Percentiles rank a stretch among this genome's conserved stretches.
Conservation (phyloP, 2,329 filamentous ascomycete genomes). For the Cladosporium colombiae region DNA sequence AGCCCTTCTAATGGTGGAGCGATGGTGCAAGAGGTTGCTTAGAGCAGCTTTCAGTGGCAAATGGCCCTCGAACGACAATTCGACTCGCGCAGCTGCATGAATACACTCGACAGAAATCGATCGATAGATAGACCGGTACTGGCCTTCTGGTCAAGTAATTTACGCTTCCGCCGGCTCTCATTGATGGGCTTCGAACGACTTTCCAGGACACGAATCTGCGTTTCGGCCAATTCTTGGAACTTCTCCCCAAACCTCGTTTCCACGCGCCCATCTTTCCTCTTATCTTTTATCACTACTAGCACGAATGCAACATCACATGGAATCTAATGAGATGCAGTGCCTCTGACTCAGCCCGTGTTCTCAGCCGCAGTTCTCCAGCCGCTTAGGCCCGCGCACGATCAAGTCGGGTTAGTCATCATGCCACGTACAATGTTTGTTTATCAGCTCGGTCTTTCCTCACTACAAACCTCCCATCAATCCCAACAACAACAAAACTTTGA, state of each 20-base stretch:
- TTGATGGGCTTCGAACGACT: not conserved
- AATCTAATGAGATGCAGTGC: not conserved
- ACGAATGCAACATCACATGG: not conserved
- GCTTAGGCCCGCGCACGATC: not conserved
- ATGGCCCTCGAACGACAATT: not conserved
- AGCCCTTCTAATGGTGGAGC: conserved; percentile 3
- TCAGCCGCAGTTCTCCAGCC: not conserved
- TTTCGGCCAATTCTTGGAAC: not conserved
- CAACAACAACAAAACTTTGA: no score
- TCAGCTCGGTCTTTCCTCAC: no score
- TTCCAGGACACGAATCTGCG: no score
- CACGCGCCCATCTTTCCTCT: not conserved
- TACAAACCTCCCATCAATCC: no score
- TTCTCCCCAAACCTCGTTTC: not conserved
- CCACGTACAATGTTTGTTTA: not conserved
- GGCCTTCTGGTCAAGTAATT: not conserved
- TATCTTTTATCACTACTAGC: not conserved
- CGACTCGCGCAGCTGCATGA: not conserved
- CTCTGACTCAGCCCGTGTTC: not conserved
- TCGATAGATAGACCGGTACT: not conserved
- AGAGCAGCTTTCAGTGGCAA: not conserved
- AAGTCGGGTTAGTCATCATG: not conserved
- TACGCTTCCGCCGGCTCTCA: not conserved
- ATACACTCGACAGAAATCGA: not conserved
- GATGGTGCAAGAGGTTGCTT: conserved; percentile 29